Evolutionary conservation across 257 asterid species (phyloP).

Genomic region (Craterostigma plantagineum): DNA sequence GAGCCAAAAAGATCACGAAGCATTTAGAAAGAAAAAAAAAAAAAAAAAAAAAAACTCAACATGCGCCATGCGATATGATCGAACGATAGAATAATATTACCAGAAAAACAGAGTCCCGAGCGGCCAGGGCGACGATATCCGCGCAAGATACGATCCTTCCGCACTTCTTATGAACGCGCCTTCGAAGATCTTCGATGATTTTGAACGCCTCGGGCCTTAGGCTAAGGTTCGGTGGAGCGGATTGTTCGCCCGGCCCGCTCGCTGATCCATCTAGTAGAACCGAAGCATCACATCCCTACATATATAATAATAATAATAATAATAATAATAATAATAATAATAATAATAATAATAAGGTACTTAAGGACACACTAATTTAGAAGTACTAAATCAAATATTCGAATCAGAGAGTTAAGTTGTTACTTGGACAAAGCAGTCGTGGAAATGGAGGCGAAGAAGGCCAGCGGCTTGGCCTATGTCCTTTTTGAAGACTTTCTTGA

Average conservation of each 20-base stretch:
- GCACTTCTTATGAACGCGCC: constrained; percentile 18
- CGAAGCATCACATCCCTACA: constrained; percentile 30
- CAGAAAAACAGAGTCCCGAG: constrained; percentile 9
- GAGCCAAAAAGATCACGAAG: too few relatives aligned
- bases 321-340: too few relatives aligned
- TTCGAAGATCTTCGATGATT: constrained; percentile 24
- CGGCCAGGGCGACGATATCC: constrained; percentile 12
- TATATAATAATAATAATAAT: too few relatives aligned
- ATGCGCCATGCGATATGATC: too few relatives aligned
- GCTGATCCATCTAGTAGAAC: constrained; percentile 29
- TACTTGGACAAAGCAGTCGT: constrained; percentile 60
- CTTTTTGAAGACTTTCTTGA: constrained; percentile 20
- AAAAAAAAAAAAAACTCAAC: too few relatives aligned
- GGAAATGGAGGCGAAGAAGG: constrained; percentile 61
- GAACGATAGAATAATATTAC: constrained; percentile 10
- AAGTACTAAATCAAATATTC: not conserved
- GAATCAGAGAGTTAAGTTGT: too few relatives aligned
- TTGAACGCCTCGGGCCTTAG: constrained; percentile 24
- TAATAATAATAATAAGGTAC: too few relatives aligned
- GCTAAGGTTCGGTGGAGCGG: constrained; percentile 27
- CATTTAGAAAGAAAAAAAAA: too few relatives aligned
- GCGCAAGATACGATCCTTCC: constrained; percentile 32
- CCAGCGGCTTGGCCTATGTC: constrained; percentile 65
- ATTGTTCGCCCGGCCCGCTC: constrained; percentile 23
- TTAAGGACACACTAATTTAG: too few relatives aligned